Conservation (phyloP, 345 rosid genomes). For the Pugionium dolabratum region DNA sequence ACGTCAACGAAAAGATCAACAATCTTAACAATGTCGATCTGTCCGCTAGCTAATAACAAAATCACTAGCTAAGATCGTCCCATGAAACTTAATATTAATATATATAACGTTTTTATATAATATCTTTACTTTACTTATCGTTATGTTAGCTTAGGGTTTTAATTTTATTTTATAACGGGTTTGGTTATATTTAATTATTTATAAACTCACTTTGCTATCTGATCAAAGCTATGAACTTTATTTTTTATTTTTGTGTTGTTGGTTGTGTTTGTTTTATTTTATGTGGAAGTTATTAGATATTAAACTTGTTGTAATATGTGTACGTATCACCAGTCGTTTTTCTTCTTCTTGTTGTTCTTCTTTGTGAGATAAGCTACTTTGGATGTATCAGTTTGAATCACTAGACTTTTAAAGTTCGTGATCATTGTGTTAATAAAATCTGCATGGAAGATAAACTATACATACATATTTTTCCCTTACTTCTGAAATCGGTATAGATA, state of each 20-base stretch:
- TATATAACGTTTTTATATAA: no score
- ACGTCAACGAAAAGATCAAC: constrained; percentile 31
- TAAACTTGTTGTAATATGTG: constrained; percentile 28
- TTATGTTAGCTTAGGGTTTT: constrained; percentile 27
- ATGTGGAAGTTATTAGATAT: constrained; percentile 15
- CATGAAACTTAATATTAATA: background rate
- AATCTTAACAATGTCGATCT: constrained; percentile 32
- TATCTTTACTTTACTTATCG: background rate
- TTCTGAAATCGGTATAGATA: constrained; percentile 3
- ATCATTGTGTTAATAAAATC: constrained; percentile 31
- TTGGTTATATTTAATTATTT: constrained; percentile 21
- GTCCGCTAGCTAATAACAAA: constrained; percentile 36
- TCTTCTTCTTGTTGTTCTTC: constrained; percentile 22
- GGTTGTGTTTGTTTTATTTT: constrained; percentile 1
- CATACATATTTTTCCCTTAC: constrained; percentile 7
- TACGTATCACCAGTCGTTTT: constrained; percentile 2
- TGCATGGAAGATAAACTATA: constrained; percentile 15
- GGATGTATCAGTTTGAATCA: constrained; percentile 33
- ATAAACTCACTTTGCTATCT: constrained; percentile 27
- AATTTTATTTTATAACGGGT: constrained; percentile 4
- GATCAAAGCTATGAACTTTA: constrained; percentile 15
- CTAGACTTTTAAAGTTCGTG: constrained; percentile 21
- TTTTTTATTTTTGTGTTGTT: background rate
- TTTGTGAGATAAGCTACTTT: constrained; percentile 34
- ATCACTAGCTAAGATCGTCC: constrained; percentile 27